Evolutionary conservation across 176 grass and related monocot genomes (phyloP).

Genomic region (Aegilops sharonensis): DNA sequence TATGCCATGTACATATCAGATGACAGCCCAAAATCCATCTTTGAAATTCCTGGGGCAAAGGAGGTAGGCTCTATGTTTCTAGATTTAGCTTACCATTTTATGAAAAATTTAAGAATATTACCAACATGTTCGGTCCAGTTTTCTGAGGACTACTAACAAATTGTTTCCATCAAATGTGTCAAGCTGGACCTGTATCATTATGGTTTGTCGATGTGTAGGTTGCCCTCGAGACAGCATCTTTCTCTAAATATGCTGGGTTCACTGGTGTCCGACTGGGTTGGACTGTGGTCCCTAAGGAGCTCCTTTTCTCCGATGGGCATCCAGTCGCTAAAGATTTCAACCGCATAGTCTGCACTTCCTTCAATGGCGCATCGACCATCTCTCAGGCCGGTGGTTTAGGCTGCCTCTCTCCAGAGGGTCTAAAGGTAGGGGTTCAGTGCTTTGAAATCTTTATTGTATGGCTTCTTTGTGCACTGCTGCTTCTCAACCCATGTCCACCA

Average conservation of each 20-base stretch:
- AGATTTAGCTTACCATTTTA: neutral
- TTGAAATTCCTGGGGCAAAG: conserved; percentile 94
- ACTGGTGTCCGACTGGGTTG: conserved; percentile 92
- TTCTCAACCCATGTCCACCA: neutral
- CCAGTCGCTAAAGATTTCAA: conserved; percentile 92
- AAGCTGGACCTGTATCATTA: neutral
- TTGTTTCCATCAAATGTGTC: neutral
- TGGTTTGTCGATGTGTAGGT: conserved; percentile 58
- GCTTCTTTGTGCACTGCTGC: neutral
- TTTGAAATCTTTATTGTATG: conserved; percentile 16
- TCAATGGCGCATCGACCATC: conserved; percentile 88
- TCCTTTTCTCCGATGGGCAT: conserved; percentile 91
- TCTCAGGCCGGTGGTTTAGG: conserved; percentile 82
- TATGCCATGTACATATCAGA: conserved; percentile 98
- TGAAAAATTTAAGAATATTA: neutral
- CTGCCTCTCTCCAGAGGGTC: conserved; percentile 77
- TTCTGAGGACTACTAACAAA: neutral
- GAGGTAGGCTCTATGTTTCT: conserved; percentile 51
- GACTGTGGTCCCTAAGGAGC: conserved; percentile 89
- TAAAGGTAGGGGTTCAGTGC: conserved; percentile 46
- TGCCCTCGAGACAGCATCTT: conserved; percentile 87
- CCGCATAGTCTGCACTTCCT: conserved; percentile 87
- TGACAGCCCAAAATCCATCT: conserved; percentile 79
- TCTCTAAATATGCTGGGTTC: conserved; percentile 97
- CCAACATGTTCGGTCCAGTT: neutral